phyloP scores from a whole-genome alignment of 331 rosid species.

The Arachis monticola region DNA sequence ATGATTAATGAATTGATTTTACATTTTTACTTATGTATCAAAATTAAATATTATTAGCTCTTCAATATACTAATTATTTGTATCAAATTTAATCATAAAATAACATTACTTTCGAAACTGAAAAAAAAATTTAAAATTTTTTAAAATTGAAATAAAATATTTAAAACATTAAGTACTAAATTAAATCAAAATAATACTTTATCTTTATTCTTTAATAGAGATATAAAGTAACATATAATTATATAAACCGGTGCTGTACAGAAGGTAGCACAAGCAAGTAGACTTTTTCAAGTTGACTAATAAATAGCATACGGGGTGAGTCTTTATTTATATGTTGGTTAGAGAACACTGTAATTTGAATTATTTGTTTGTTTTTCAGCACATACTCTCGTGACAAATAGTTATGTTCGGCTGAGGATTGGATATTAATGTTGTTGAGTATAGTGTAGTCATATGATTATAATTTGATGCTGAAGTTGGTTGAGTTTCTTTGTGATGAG shows the following conservation, averaged over 20 bases:
- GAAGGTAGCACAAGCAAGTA: not conserved
- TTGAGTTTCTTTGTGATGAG: conserved; percentile 41
- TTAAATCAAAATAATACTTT: no score
- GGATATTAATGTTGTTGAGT: not conserved
- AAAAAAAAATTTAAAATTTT: no score
- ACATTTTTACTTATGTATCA: no score
- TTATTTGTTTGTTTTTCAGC: not conserved
- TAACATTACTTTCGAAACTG: no score
- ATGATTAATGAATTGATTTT: no score
- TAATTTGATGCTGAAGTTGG: conserved; percentile 29
- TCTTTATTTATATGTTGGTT: not conserved
- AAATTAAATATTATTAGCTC: no score
- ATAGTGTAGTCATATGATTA: not conserved
- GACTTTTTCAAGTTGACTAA: not conserved
- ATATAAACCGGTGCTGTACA: not conserved
- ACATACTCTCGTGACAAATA: conserved; percentile 10
- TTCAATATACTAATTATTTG: no score
- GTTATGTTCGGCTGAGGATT: conserved; percentile 2
- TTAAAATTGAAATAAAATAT: no score
- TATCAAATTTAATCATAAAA: no score
- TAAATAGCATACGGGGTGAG: not conserved
- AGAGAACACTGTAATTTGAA: not conserved
- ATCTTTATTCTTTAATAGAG: not conserved
- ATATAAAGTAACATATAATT: no score
- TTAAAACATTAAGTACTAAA: no score